A percentile compares a stretch with the other conserved stretches of the same genome.
phyloP scores from a whole-genome alignment of 345 rosid genomes.

The Cardamine occulta region DNA sequence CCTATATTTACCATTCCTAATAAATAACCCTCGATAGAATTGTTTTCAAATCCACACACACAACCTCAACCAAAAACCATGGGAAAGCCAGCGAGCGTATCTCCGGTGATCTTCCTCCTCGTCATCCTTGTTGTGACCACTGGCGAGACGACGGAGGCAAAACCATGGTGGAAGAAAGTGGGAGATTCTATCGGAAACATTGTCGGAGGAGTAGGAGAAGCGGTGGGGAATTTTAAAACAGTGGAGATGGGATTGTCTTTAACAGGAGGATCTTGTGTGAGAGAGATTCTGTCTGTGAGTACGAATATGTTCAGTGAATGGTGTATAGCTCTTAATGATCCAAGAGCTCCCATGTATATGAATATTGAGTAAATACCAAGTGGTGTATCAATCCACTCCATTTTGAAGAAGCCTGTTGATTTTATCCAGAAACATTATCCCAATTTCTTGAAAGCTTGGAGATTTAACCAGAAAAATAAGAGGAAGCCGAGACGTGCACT shows the following conservation, averaged over 20 bases:
- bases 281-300: neutral
- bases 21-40: neutral
- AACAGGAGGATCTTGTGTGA: conserved; percentile 10
- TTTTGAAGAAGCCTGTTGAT: conserved; percentile 21
- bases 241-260: conserved; percentile 18
- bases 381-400: neutral
- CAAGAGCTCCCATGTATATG: conserved; percentile 24
- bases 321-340: conserved; percentile 24
- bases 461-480: neutral
- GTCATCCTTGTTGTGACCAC: neutral
- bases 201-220: neutral
- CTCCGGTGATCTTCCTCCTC: conserved; percentile 23
- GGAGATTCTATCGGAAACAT: neutral
- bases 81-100: conserved; percentile 6
- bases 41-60: neutral
- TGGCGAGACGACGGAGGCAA: conserved; percentile 15
- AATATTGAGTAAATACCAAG: conserved; percentile 15
- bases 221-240: conserved; percentile 3
- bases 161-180: conserved; percentile 20
- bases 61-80: conserved; percentile 2
- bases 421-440: neutral
- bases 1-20: neutral
- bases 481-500: conserved; percentile 14
- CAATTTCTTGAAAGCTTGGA: conserved; percentile 26
- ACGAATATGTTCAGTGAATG: neutral